Base-by-base conservation (phyloP, 2,329 filamentous ascomycete species). In the Pseudogymnoascus destructans region DNA sequence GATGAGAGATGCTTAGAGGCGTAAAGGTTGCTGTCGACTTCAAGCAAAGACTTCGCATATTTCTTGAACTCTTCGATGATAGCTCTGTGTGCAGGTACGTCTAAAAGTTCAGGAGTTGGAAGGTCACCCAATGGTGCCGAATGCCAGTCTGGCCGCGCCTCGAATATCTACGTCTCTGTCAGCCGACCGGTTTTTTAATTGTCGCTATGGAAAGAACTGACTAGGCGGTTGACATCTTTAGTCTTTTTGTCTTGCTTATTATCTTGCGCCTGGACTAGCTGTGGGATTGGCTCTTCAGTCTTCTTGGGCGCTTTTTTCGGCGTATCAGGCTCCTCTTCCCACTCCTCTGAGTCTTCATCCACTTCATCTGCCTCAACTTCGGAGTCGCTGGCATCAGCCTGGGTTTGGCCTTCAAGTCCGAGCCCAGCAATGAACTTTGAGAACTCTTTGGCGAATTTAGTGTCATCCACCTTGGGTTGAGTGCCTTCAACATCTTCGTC, bases 21-120 rank as follows among this genome's bases (percentile, higher is more conserved):
- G 73, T 96, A 98, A 52, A 81, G 76, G 38, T 81, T 77, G 61
- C 86, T 86, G 68, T 98, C 93, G 23, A 82, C 77, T 58, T 95
- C 84, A 17, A 97, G 75, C 5, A 97, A 76, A 8, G 79, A 76
- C 61, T 82, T 80, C 3, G 89, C 90, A 70, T 95, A 83, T 11
- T 82, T 73, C 66, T 89, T 82, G 46, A 87, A 68, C 52, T 77
- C 77, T 46, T 82, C 77, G 60, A 84, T 70, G 17, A 80, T 67
- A 60, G 76, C 72, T 40, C 74, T 75, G 49, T 80, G 74, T 33
- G 78, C 72, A 23, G 71, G 68, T 35, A 72, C 70, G 57, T 73
- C 70, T 49, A 75, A 70, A 63, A 74, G 73, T 23, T 77, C 72
- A 56, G 74, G 67, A 5, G 64, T 65, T 35, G 77, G 71, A 33